These are phyloP conservation scores for Pyrus bretschneideri DNA, from an alignment of 306 rosid species.

Conservation along the genomic window DNA sequence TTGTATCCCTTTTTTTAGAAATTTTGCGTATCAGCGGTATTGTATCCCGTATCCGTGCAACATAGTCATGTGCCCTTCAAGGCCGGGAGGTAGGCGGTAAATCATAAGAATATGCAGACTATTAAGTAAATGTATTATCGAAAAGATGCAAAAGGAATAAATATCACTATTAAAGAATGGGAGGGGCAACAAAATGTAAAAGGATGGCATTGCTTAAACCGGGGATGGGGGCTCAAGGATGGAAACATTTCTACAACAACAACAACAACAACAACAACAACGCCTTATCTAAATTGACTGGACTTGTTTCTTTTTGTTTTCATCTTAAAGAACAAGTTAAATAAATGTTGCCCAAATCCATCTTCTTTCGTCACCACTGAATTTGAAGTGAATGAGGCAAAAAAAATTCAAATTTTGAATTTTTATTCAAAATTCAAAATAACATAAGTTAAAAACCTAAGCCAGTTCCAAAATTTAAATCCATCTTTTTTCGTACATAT, in stretches of 20 bases:
- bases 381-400: background rate
- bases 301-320: background rate
- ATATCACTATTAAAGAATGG: background rate
- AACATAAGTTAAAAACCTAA: background rate
- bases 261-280: background rate
- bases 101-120: background rate
- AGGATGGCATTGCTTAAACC: background rate
- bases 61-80: background rate
- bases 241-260: background rate
- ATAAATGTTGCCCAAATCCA: background rate
- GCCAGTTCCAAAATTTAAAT: too few relatives aligned
- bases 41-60: background rate
- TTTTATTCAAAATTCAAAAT: background rate
- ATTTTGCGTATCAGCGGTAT: too few relatives aligned
- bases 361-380: background rate
- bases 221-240: background rate
- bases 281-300: background rate
- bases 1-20: too few relatives aligned
- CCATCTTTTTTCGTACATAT: too few relatives aligned
- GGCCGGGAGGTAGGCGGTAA: background rate
- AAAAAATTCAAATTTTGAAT: background rate
- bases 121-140: too few relatives aligned
- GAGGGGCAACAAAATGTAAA: background rate
- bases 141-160: too few relatives aligned
- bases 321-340: background rate